Evolutionary conservation across 2,329 filamentous ascomycete genomes (phyloP).

Genomic region (Didymellaceae sp.): DNA sequence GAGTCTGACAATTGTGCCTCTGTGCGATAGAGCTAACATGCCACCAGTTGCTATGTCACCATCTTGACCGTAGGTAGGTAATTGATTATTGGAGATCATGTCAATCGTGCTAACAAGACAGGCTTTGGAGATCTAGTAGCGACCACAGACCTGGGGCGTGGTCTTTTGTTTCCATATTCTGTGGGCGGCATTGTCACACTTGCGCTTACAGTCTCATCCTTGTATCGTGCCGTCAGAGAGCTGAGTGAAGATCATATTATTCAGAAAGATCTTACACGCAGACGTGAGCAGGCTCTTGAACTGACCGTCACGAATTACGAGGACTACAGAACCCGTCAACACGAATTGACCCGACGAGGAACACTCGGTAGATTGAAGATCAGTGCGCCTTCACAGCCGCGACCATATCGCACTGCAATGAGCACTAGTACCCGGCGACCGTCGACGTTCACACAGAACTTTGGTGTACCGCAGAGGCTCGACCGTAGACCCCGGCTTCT

Average conservation of each 20-base stretch:
- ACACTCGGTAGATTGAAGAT: conserved; percentile 27
- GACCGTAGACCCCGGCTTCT: conserved; percentile 55
- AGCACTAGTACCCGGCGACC: conserved; percentile 17
- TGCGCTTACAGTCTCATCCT: conserved; percentile 81
- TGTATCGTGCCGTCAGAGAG: conserved; percentile 70
- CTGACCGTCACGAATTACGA: conserved; percentile 61
- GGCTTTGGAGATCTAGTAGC: conserved; percentile 62
- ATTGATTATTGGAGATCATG: neutral
- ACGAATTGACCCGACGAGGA: conserved; percentile 30
- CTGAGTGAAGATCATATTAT: conserved; percentile 68
- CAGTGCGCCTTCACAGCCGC: conserved; percentile 33
- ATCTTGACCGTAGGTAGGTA: conserved; percentile 47
- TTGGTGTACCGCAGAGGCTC: conserved; percentile 14
- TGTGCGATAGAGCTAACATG: neutral
- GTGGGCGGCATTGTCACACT: conserved; percentile 84
- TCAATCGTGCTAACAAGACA: neutral
- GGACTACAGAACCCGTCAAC: conserved; percentile 52
- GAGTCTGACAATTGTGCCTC: neutral
- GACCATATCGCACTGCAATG: conserved; percentile 33
- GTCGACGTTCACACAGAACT: conserved; percentile 4
- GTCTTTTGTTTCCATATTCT: conserved; percentile 81
- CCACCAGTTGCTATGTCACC: conserved; percentile 46
- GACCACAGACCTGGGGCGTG: conserved; percentile 64
- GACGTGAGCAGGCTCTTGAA: conserved; percentile 61
- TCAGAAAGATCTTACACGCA: conserved; percentile 62